A percentile compares a stretch with the other conserved stretches of the same genome.
These are phyloP conservation scores for Dactylellina sp. DNA, from an alignment of 2,329 filamentous ascomycete genomes.

Conservation along the genomic window DNA sequence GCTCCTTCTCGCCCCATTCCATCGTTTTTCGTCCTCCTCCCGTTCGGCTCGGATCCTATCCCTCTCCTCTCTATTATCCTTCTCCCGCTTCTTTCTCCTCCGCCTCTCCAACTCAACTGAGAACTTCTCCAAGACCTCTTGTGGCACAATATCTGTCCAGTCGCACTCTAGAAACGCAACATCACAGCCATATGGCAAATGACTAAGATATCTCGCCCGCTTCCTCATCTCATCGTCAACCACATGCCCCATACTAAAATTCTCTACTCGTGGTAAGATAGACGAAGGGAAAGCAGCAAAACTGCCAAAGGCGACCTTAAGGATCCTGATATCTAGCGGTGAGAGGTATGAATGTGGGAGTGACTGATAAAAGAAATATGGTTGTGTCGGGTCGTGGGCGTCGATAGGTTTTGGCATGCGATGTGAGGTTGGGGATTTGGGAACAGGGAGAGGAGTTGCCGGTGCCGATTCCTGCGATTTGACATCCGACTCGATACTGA, in stretches of 20 bases:
- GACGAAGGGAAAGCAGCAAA: slow-evolving; percentile 86
- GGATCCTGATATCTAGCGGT: slow-evolving; percentile 88
- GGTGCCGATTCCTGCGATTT: slow-evolving; percentile 4
- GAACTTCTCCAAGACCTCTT: slow-evolving; percentile 80
- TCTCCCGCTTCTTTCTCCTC: slow-evolving; percentile 81
- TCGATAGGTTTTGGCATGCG: slow-evolving; percentile 51
- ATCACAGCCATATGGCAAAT: slow-evolving; percentile 89
- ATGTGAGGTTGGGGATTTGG: slow-evolving; percentile 36
- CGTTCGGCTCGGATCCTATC: slow-evolving; percentile 85
- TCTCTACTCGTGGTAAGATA: slow-evolving; percentile 86
- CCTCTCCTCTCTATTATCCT: slow-evolving; percentile 86
- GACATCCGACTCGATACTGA: slow-evolving; percentile 11
- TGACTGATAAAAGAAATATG: slow-evolving; percentile 88
- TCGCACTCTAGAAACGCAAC: slow-evolving; percentile 93
- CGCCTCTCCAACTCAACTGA: slow-evolving; percentile 79
- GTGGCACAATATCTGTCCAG: slow-evolving; percentile 87
- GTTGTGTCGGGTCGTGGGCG: slow-evolving; percentile 64
- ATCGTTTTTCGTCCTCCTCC: slow-evolving; percentile 76
- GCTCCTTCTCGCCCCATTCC: slow-evolving; percentile 75
- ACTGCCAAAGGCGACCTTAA: slow-evolving; percentile 87
- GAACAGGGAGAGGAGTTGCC: slow-evolving; percentile 1
- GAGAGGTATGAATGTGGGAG: slow-evolving; percentile 90
- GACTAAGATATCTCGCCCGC: slow-evolving; percentile 85
- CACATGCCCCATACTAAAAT: slow-evolving; percentile 86
- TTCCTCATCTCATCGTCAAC: slow-evolving; percentile 87